Evolutionary conservation across 768 basidiomycete species (phyloP).

Genomic region (Rhizopogon vulgaris): DNA sequence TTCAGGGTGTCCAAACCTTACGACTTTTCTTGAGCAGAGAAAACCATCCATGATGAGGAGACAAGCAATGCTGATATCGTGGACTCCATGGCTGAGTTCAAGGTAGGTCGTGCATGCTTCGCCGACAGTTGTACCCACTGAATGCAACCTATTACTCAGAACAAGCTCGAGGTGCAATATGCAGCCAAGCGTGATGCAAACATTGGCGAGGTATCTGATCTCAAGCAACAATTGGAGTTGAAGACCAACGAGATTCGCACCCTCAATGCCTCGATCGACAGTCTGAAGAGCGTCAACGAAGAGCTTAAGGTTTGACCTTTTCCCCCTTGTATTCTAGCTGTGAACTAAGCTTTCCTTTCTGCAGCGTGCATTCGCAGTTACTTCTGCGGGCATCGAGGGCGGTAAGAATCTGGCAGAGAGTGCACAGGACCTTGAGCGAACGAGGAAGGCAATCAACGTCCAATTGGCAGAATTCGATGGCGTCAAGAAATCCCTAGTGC

Average conservation of each 20-base stretch:
- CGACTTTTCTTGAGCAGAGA: slow-evolving; percentile 49
- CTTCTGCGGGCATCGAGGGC: slow-evolving; percentile 94
- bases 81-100: slow-evolving; percentile 85
- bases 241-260: slow-evolving; percentile 78
- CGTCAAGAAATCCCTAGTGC: slow-evolving; percentile 98
- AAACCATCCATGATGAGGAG: slow-evolving; percentile 87
- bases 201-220: slow-evolving; percentile 72
- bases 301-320: slow-evolving; percentile 83
- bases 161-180: slow-evolving; percentile 92
- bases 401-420: slow-evolving; percentile 96
- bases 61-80: slow-evolving; percentile 75
- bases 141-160: slow-evolving; percentile 37
- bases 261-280: slow-evolving; percentile 82
- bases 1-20: slow-evolving; percentile 1
- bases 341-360: slow-evolving; percentile 2
- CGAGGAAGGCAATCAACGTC: slow-evolving; percentile 94
- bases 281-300: slow-evolving; percentile 93
- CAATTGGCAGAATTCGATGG: slow-evolving; percentile 98
- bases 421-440: slow-evolving; percentile 94
- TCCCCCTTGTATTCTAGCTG: slow-evolving; percentile 2
- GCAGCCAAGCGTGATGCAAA: slow-evolving; percentile 89
- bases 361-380: slow-evolving; percentile 94
- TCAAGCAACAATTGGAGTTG: slow-evolving; percentile 87
- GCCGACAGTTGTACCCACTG: neutral
- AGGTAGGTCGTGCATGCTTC: slow-evolving; percentile 42